These are phyloP conservation scores for Blastocladiella emersonii DNA, from an alignment of 371 early-diverging fungal species.

Conservation along the genomic window DNA sequence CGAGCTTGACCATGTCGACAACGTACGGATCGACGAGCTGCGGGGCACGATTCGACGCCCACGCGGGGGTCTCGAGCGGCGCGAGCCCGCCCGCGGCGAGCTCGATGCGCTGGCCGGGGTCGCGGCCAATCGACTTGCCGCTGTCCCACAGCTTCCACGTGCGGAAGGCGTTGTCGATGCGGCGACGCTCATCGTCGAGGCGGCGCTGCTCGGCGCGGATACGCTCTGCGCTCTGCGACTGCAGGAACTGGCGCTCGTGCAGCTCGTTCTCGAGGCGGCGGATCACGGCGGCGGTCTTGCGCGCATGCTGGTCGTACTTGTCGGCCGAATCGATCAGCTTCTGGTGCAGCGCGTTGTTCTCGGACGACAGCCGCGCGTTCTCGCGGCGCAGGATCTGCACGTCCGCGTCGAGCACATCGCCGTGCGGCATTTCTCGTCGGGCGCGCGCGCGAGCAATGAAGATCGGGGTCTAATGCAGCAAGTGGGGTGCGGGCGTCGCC, in stretches of 20 bases:
- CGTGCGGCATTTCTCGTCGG: no score
- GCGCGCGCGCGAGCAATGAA: no score
- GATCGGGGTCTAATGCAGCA: no score
- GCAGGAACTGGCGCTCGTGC: not conserved
- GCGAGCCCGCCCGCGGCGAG: not conserved
- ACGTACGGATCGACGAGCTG: not conserved
- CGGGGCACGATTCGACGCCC: not conserved
- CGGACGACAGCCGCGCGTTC: no score
- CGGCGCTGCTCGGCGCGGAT: not conserved
- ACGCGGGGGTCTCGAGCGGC: not conserved
- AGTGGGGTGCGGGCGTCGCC: no score
- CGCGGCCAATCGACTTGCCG: not conserved
- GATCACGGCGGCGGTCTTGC: not conserved
- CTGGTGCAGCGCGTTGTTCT: not conserved
- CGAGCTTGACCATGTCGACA: constrained; percentile 2
- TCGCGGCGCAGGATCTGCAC: no score
- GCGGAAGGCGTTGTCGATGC: not conserved
- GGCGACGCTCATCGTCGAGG: not conserved
- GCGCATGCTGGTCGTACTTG: not conserved
- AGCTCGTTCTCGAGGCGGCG: constrained; percentile 1
- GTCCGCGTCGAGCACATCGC: no score
- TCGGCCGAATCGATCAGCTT: not conserved
- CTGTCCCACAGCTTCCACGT: not conserved
- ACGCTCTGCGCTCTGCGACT: not conserved
- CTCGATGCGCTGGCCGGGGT: not conserved